Base-by-base conservation (phyloP, 305 asterid genomes). In the Plantago rigida region DNA sequence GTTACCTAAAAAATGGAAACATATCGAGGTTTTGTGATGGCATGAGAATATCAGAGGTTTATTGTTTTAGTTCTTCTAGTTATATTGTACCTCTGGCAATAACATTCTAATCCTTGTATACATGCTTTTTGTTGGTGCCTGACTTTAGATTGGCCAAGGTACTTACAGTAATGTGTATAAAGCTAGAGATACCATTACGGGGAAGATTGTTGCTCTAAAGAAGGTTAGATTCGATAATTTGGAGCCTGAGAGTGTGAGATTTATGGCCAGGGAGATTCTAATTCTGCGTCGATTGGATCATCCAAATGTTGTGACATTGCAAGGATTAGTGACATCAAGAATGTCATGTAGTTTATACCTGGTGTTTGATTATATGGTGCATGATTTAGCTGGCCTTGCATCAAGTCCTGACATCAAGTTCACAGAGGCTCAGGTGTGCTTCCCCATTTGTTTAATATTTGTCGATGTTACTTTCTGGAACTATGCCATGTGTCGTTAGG, bases 211-310 rank as follows among this genome's bases (percentile, higher is more conserved):
- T 59, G 95, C 95, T 10, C 24, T 89, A 67, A 86, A 89, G 77
- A 89, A 86, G 70, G 97, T 89, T 67, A 81, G 95, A 47, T 89
- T 89, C 17, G 97, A 89, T 74, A 86, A 84, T 76, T 74, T 89
- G 81, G 95, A 89, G 73, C 97, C 97, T 1, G 97, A 86, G 75
- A 86, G 97, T 60, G 97, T 89, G 71, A 86, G 75, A 63, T 89
- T 89, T 71, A 89, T 89, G 97, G 97, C 97, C 44, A 73, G 97
- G 78, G 97, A 89, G 80, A 89, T 89, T 70, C 75, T 84, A 84
- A 86, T 89, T 65, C 59, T 84, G 76, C 86, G 97, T 22, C 87
- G 89, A 9, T 66, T 89, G 84, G 95, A 86, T 82, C 97, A 89
- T 76, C 97, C 97, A 7, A 89, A 89, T 73, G 92, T 89, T 42